Evolutionary conservation across 768 basidiomycete genomes (phyloP).

Genomic region (Coprinopsis sp.): DNA sequence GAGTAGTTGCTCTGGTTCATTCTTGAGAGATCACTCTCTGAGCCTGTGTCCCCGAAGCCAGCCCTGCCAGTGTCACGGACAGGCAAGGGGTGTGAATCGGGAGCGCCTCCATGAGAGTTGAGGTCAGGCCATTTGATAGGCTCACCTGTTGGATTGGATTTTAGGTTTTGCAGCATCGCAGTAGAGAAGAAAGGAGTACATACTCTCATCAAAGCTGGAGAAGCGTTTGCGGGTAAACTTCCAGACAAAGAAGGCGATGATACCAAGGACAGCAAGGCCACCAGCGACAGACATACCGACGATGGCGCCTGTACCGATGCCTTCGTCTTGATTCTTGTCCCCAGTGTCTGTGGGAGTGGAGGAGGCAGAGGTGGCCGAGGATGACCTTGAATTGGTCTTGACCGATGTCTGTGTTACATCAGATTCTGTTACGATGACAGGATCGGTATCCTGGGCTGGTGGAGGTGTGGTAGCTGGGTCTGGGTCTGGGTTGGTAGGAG

Average conservation of each 20-base stretch:
- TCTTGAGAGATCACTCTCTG: conserved; percentile 54
- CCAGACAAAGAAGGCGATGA: conserved; percentile 78
- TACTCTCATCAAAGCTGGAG: conserved; percentile 74
- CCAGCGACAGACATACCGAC: conserved; percentile 79
- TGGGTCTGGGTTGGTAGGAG: conserved; percentile 1
- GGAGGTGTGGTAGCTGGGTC: neutral
- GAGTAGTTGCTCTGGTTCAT: conserved; percentile 44
- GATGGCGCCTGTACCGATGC: conserved; percentile 68
- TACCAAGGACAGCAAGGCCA: conserved; percentile 66
- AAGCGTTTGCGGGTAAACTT: conserved; percentile 81
- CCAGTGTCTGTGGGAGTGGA: conserved; percentile 19
- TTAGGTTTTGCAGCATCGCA: neutral
- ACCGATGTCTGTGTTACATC: conserved; percentile 15
- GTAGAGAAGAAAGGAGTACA: conserved; percentile 26
- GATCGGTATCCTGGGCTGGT: conserved; percentile 6
- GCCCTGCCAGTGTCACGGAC: conserved; percentile 64
- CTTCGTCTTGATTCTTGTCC: conserved; percentile 20
- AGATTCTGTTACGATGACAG: neutral
- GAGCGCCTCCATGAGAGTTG: conserved; percentile 52
- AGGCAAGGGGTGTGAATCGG: conserved; percentile 60
- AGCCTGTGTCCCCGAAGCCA: conserved; percentile 62
- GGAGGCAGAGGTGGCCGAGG: conserved; percentile 16
- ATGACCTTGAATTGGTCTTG: conserved; percentile 10
- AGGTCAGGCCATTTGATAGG: conserved; percentile 92
- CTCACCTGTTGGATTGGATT: conserved; percentile 44